phyloP scores from a whole-genome alignment of 768 basidiomycete genomes.

The Xerocomus brunneocitrinus region DNA sequence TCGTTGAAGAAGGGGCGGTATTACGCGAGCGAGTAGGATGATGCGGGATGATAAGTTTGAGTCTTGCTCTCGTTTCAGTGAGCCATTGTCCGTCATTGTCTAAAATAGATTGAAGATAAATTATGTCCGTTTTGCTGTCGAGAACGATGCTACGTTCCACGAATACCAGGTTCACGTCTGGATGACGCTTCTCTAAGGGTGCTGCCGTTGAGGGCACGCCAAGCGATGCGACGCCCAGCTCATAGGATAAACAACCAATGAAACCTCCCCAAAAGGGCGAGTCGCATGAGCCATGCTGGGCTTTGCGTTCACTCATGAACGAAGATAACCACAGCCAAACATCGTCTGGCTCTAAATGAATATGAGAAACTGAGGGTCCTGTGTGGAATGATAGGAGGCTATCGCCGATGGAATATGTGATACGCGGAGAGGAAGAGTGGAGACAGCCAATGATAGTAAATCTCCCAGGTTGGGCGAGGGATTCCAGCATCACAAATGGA shows the following conservation, averaged over 20 bases:
- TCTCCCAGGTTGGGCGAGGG: slow-evolving; percentile 68
- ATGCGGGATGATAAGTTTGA: slow-evolving; percentile 11
- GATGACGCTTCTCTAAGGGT: slow-evolving; percentile 39
- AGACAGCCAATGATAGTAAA: slow-evolving; percentile 69
- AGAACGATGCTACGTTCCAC: slow-evolving; percentile 76
- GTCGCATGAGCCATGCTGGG: slow-evolving; percentile 43
- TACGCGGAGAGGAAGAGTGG: slow-evolving; percentile 47
- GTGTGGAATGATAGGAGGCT: slow-evolving; percentile 40
- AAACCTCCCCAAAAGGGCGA: slow-evolving; percentile 85
- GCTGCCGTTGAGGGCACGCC: slow-evolving; percentile 37
- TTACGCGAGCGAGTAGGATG: slow-evolving; percentile 12
- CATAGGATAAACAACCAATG: slow-evolving; percentile 75
- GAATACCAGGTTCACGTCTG: slow-evolving; percentile 72
- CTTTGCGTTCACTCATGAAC: slow-evolving; percentile 58
- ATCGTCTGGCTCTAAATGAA: slow-evolving; percentile 46
- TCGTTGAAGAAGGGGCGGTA: slow-evolving; percentile 22
- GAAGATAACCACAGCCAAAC: slow-evolving; percentile 72
- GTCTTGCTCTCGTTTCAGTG: slow-evolving; percentile 32
- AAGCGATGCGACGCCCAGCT: slow-evolving; percentile 62
- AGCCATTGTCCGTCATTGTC: slow-evolving; percentile 62
- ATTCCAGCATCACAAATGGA: slow-evolving; percentile 73
- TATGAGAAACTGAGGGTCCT: slow-evolving; percentile 32
- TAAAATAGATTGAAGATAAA: slow-evolving; percentile 63
- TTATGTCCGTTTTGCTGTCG: slow-evolving; percentile 45
- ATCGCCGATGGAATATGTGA: slow-evolving; percentile 56